Evolutionary conservation across 2,329 filamentous ascomycete species (phyloP), one percentile per base, ranked within the genome.

Genomic region (Pseudocercospora crystallina): DNA sequence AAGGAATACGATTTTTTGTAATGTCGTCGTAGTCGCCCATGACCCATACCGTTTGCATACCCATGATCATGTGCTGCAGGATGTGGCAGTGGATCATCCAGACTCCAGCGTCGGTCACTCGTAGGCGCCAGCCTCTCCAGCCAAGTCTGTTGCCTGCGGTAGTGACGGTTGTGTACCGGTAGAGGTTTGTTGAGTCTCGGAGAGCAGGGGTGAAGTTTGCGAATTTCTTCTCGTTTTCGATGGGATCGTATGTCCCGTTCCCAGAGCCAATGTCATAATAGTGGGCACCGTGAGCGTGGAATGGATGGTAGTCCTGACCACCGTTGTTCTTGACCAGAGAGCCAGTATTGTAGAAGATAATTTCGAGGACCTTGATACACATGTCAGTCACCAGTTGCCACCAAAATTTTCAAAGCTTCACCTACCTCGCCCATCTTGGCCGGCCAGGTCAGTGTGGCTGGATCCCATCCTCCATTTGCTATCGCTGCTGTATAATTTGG

Each of bases 71-170:
- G 61, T 84, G 81, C 47, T 77, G 75, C 43, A 80, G 56, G 12
- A 79, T 75, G 62, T 84, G 81, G 55, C 81, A 84, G 63, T 84
- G 81, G 55, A 84, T 70, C 79, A 84, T 79, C 80, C 80, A 84
- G 2, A 80, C 57, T 4, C 79, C 82, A 0, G 76, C 65, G 49
- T 76, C 67, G 8, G 67, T 70, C 0, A 83, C 76, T 3, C 79
- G 70, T 1, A 84, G 65, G 8, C 83, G 71, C 83, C 82, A 85
- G 0, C 75, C 82, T 14, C 82, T 70, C 83, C 83, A 86, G 0
- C 82, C 81, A 0, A 74, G 70, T 2, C 72, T 73, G 5, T 70
- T 62, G 3, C 74, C 67, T 0, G 73, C 63, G 2, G 56, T 56
- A 0, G 73, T 75, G 17, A 70, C 71, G 3, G 66, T 56, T 0